These are phyloP conservation scores for Rhododendron ferrugineum DNA, from an alignment of 148 eudicot species.

Conservation along the genomic window DNA sequence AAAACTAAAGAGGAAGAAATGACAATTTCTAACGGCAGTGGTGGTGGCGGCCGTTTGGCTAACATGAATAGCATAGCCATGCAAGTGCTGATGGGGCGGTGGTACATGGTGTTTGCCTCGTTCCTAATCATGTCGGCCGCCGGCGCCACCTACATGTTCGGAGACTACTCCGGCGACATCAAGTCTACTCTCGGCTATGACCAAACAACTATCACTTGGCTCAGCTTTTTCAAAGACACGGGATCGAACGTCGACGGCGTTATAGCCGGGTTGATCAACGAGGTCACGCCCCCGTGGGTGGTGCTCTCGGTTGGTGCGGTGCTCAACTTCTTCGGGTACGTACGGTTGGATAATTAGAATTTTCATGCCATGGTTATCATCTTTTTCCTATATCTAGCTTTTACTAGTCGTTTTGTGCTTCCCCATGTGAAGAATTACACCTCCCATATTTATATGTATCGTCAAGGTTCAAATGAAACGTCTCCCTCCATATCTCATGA, in stretches of 20 bases:
- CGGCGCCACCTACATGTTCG: slow-evolving; percentile 37
- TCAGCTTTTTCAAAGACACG: slow-evolving; percentile 30
- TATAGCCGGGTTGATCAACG: slow-evolving; percentile 5
- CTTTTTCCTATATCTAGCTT: not conserved
- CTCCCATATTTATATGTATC: no score
- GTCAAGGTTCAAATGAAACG: no score
- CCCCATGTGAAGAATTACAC: no score
- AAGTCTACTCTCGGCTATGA: slow-evolving; percentile 28
- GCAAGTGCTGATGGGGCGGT: slow-evolving; percentile 22
- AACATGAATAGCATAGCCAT: not conserved
- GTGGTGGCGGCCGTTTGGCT: not conserved
- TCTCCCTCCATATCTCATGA: no score
- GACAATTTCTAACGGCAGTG: not conserved
- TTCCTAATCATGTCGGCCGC: slow-evolving; percentile 29
- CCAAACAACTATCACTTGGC: slow-evolving; percentile 27
- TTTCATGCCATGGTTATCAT: no score
- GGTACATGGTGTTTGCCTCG: slow-evolving; percentile 38
- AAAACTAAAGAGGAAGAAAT: not conserved
- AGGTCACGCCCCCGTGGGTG: slow-evolving; percentile 34
- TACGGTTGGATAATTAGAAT: not conserved
- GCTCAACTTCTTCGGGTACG: slow-evolving; percentile 29
- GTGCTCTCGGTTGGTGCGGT: slow-evolving; percentile 24
- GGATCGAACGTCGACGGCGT: slow-evolving; percentile 31
- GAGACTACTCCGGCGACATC: slow-evolving; percentile 23
- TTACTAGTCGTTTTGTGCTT: no score